Base-by-base conservation (phyloP, 371 early-diverging fungal species). In the Circinella umbellata region DNA sequence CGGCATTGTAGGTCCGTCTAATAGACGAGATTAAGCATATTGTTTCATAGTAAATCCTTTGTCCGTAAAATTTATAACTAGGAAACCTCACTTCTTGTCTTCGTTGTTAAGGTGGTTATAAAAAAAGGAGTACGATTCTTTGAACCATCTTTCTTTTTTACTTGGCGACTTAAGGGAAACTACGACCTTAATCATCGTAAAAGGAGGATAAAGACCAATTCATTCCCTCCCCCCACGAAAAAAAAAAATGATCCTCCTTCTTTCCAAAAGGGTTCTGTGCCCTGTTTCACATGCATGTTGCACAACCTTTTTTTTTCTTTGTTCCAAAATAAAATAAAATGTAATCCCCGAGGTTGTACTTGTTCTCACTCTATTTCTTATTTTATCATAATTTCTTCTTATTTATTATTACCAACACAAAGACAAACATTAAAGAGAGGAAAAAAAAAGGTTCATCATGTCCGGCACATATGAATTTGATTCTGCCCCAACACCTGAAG, bases 401-500 rank as follows among this genome's bases (percentile, higher is more conserved):
- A 37, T 17, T 11, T 18, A 37, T 46, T 46, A 6, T 6, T 11
- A 11, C 42, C 42, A 27, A 27, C 27, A 27, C 27, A 27, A 27
- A 27, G 17, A 20, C 1, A 35, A 61, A 61, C 4, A 54, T 15
- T 27, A 49, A 11, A 51, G 11, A 64, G 13, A 18, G 27, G 48
- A 61, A 42, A 61, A 36, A 61, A 61, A 20, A 36, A n/a, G n/a
- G 37, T 61, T 61, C 42, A 46, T 63, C 65, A 64, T 64, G 65
- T 64, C 65, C 17, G 48, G 54, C 54, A 64, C 75, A 4, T 69
- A 77, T 69, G 79, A 79, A 69, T 66, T 77, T 18, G 80, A 80
- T 36, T 38, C 70, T 20, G 72, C 76, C n/a, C 78, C 83, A 47
- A 65, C 83, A 11, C 74, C 79, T 9, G 76, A 77, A 68, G 80